Base-by-base conservation (phyloP, 169 alveolate genomes). In the Cyclospora cayetanensis region DNA sequence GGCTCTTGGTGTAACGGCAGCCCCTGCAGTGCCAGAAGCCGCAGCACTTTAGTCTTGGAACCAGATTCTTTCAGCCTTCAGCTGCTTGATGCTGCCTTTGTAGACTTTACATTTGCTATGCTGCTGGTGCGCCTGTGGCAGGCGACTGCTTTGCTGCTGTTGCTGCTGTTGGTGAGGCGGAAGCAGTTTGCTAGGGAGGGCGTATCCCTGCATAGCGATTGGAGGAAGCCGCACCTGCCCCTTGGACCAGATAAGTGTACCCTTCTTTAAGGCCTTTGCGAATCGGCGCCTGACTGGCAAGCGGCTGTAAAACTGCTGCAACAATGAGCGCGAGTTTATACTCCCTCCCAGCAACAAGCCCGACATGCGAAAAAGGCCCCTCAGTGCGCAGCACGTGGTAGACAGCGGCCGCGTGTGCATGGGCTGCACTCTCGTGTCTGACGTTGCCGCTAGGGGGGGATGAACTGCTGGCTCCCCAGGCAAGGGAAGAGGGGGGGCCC, bases 171-270 rank as follows among this genome's bases (percentile, higher is more conserved):
- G 86, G 42, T 74, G 86, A n/a, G 86, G 86, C 25, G 42, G 65
- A 37, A 74, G 46, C 55, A 74, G 86, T 39, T 74, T 74, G 37
- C 29, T 74, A 0, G 86, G 86, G 39, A 74, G 25, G 41, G 46
- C 86, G 86, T 74, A 74, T 31, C 86, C 86, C 86, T 74, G 66
- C 86, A 74, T 74, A 2, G 86, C 86, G 35, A 74, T 37, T 5
- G 86, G 86, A 1, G 86, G 90, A 46, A 65, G 42, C 79, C 42
- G 35, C 86, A 96, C 97, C 94, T 96, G 97, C 34, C 97, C 97
- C 66, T 94, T 94, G 87, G 95, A 97, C 97, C 97, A 96, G 25
- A 96, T 88, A 42, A 96, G 95, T 27, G 97, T 96, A 25, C 97
- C 86, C 46, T 94, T 93, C 76, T 94, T 94, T 35, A 96, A 93